Evolutionary conservation across 2,329 filamentous ascomycete species (phyloP), one percentile per base, ranked within the genome.

Genomic region (Fusarium cicatricum): DNA sequence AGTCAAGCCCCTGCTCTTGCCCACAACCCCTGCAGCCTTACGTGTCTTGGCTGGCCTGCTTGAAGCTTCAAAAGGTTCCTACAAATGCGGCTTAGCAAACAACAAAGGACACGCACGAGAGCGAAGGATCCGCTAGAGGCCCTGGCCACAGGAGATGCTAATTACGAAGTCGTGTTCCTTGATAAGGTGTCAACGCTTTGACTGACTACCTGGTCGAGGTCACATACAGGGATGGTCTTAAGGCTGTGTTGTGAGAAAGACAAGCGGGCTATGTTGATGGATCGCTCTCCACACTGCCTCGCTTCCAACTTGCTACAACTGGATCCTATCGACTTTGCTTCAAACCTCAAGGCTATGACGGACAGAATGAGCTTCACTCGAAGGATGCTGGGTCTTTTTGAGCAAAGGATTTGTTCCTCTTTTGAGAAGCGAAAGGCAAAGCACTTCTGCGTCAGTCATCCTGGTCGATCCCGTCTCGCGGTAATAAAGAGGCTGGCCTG

Each of bases 231-330:
- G n/a, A 12, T n/a, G 34, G 33, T 19, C 10, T 26, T 31, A 51
- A 54, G 58, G 49, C 59, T 62, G 45, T 59, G 54, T 11, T 39
- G 21, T 48, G 28, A 29, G 21, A 28, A 21, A 26, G 44, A 29
- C 26, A 19, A 2, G 4, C n/a, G 11, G 17, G 46, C 41, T 43
- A 16, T 43, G 41, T n/a, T 28, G 31, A 26, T 26, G 23, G 19
- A 16, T 36, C 21, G 9, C 33, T 12, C 14, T 29, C n/a, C 9
- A 32, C 36, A 23, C 45, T n/a, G 45, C 34, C 26, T 47, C 34
- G 9, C 26, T 39, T n/a, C n/a, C 31, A 7, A 15, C 21, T 29
- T 17, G 9, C 9, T n/a, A 26, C 9, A 26, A 3, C 23, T 26
- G 23, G 23, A 41, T 15, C 11, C 15, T 14, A 10, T 39, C 37